Evolutionary conservation across 768 basidiomycete species (phyloP).

Genomic region (Podaxis sp.): DNA sequence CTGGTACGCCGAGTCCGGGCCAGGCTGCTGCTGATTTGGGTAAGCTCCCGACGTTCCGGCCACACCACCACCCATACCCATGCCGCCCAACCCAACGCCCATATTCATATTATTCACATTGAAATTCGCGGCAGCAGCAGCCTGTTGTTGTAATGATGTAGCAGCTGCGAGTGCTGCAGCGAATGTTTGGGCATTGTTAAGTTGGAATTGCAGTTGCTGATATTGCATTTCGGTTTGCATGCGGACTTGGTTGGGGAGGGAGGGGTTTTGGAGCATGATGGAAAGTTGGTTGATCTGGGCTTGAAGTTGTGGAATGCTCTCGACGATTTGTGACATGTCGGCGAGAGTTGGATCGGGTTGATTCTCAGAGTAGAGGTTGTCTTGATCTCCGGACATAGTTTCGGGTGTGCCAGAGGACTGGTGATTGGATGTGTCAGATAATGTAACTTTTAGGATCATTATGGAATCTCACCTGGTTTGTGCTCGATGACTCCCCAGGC

Average conservation of each 20-base stretch:
- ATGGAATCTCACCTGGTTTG: constrained; percentile 29
- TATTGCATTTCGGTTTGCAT: constrained; percentile 82
- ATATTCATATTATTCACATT: constrained; percentile 26
- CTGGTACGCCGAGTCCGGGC: constrained; percentile 84
- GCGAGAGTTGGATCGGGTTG: constrained; percentile 54
- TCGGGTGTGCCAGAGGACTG: constrained; percentile 16
- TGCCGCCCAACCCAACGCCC: constrained; percentile 31
- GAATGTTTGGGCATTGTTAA: constrained; percentile 75
- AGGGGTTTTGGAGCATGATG: constrained; percentile 74
- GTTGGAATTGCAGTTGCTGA: constrained; percentile 73
- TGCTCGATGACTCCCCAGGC: constrained; percentile 17
- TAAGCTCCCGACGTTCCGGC: constrained; percentile 10
- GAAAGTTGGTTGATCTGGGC: constrained; percentile 81
- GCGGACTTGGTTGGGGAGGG: constrained; percentile 66
- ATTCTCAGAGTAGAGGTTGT: constrained; percentile 63
- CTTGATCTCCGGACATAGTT: constrained; percentile 35
- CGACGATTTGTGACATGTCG: constrained; percentile 68
- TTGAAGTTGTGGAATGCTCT: constrained; percentile 78
- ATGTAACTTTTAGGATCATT: background rate
- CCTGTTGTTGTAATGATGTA: constrained; percentile 41
- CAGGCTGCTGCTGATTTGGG: constrained; percentile 45
- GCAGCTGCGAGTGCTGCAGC: constrained; percentile 60
- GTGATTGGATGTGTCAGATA: background rate
- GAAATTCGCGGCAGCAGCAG: constrained; percentile 13
- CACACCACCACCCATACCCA: constrained; percentile 25